Evolutionary conservation across 345 rosid species (phyloP).

Genomic region (Sisymbrium altissimum): DNA sequence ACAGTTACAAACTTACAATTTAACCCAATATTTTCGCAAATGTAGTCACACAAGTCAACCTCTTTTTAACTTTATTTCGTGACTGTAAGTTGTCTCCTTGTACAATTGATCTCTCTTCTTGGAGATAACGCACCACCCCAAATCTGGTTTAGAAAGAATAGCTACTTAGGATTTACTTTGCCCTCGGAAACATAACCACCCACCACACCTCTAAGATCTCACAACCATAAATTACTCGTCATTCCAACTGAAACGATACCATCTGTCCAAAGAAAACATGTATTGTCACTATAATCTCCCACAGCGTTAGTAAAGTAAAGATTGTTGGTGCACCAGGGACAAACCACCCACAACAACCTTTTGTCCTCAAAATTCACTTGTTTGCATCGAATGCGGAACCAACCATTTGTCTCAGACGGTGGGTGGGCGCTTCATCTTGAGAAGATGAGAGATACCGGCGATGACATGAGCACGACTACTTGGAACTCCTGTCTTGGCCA

Average conservation of each 20-base stretch:
- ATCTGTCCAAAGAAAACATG: neutral
- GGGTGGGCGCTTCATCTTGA: constrained; percentile 63
- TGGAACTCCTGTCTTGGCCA: constrained; percentile 86
- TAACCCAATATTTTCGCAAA: too few species aligned
- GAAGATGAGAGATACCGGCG: constrained; percentile 87
- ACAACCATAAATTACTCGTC: neutral
- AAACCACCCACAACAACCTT: neutral
- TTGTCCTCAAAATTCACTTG: neutral
- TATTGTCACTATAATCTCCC: neutral
- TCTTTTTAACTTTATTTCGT: too few species aligned
- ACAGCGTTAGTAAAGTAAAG: neutral
- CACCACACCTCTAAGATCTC: neutral
- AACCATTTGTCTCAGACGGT: neutral
- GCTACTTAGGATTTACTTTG: neutral
- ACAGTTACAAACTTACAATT: too few species aligned
- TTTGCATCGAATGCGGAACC: neutral
- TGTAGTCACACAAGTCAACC: too few species aligned
- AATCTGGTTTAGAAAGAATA: neutral
- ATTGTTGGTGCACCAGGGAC: neutral
- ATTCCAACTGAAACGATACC: neutral
- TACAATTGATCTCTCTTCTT: too few species aligned
- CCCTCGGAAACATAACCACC: neutral
- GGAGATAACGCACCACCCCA: too few species aligned
- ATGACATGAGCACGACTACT: constrained; percentile 82
- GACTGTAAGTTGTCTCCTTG: too few species aligned